These are phyloP conservation scores for Setomelanomma holmii DNA, from an alignment of 2,329 filamentous ascomycete genomes.

Conservation along the genomic window DNA sequence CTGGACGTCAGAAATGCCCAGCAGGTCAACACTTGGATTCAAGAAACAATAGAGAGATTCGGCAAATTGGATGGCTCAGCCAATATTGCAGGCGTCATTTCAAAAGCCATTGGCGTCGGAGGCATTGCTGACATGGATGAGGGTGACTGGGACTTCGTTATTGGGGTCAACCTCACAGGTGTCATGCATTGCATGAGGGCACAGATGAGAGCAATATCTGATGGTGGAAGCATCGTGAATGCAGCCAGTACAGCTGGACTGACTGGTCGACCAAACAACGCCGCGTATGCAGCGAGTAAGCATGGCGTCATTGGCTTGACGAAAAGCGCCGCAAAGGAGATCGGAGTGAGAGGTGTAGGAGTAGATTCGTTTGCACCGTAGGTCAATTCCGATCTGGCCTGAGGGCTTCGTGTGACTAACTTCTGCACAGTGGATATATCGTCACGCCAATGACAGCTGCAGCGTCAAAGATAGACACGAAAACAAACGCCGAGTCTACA, in stretches of 20 bases:
- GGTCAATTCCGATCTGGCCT: conserved; percentile 7
- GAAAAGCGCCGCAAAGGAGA: conserved; percentile 46
- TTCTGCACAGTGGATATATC: conserved; percentile 7
- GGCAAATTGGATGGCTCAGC: conserved; percentile 50
- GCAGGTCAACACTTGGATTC: conserved; percentile 52
- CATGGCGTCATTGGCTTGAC: conserved; percentile 50
- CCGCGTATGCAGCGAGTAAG: conserved; percentile 46
- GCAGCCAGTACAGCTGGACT: conserved; percentile 54
- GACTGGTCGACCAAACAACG: conserved; percentile 48
- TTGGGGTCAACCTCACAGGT: conserved; percentile 50
- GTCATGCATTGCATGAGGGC: conserved; percentile 37
- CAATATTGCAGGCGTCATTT: conserved; percentile 48
- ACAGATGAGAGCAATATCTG: conserved; percentile 39
- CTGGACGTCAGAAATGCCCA: conserved; percentile 52
- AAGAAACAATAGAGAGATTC: conserved; percentile 40
- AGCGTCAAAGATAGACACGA: conserved; percentile 5
- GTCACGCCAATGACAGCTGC: conserved; percentile 16
- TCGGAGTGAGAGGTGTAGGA: conserved; percentile 35
- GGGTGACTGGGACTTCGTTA: conserved; percentile 22
- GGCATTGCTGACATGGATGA: conserved; percentile 16
- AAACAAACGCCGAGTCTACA: conserved; percentile 7
- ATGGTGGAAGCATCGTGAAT: conserved; percentile 12
- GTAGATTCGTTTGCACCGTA: conserved; percentile 37
- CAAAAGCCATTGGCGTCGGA: conserved; percentile 14
- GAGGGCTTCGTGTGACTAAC: neutral